A percentile compares a stretch with the other conserved stretches of the same genome.
phyloP scores from a whole-genome alignment of 352 stramenopile genomes.

The Globisporangium middletonii region DNA sequence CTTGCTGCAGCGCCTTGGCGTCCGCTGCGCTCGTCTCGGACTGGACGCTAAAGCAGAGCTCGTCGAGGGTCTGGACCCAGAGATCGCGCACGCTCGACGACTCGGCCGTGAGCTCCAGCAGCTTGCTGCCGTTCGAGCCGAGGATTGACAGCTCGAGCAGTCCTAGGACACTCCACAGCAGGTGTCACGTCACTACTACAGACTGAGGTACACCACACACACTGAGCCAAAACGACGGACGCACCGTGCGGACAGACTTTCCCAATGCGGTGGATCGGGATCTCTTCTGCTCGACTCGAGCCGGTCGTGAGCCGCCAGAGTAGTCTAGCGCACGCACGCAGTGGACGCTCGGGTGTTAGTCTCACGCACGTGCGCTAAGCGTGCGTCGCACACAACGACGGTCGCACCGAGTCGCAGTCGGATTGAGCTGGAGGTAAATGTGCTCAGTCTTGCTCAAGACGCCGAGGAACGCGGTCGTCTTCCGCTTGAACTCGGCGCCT shows the following conservation, averaged over 20 bases:
- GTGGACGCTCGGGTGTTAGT: too few relatives aligned
- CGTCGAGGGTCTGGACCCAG: conserved; percentile 66
- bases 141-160: conserved; percentile 43
- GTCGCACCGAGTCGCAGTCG: conserved; percentile 32
- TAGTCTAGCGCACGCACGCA: conserved; percentile 15
- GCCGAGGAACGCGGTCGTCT: conserved; percentile 46
- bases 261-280: conserved; percentile 44
- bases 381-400: too few relatives aligned
- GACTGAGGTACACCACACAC: neutral
- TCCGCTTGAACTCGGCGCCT: conserved; percentile 66
- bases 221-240: neutral
- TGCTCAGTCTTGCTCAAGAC: conserved; percentile 50
- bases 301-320: conserved; percentile 40
- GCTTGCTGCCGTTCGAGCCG: conserved; percentile 44
- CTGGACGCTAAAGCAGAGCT: conserved; percentile 28
- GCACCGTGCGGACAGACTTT: conserved; percentile 53
- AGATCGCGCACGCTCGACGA: conserved; percentile 38
- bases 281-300: conserved; percentile 35
- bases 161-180: conserved; percentile 15
- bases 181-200: neutral
- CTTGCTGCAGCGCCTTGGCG: conserved; percentile 34
- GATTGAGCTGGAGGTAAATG: conserved; percentile 58
- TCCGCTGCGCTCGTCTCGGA: conserved; percentile 18
- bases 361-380: neutral
- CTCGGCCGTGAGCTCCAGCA: conserved; percentile 51